phyloP scores from a whole-genome alignment of 2,329 filamentous ascomycete species.

The Phialophora verrucosa region DNA sequence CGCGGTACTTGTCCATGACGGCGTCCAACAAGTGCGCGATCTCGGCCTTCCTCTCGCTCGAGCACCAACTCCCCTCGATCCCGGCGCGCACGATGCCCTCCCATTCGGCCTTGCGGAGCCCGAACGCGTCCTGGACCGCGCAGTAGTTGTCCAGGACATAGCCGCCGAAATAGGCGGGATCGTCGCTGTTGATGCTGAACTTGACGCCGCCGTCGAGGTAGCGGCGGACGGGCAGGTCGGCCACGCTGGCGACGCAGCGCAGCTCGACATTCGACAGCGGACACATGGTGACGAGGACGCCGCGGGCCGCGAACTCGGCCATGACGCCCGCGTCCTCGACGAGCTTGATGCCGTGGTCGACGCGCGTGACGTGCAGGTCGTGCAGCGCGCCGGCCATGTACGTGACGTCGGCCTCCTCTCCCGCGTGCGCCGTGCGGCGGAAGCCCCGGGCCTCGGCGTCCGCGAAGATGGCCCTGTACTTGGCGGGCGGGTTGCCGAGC shows the following conservation, averaged over 20 bases:
- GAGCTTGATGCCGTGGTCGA: slow-evolving; percentile 76
- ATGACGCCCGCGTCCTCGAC: slow-evolving; percentile 66
- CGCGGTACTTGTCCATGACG: slow-evolving; percentile 19
- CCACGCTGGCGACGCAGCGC: slow-evolving; percentile 59
- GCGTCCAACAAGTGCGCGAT: slow-evolving; percentile 8
- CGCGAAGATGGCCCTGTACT: slow-evolving; percentile 67
- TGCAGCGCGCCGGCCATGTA: slow-evolving; percentile 71
- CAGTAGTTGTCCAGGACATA: slow-evolving; percentile 78
- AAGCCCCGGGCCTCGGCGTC: slow-evolving; percentile 61
- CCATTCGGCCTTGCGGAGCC: slow-evolving; percentile 70
- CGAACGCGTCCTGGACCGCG: slow-evolving; percentile 74
- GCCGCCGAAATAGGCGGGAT: slow-evolving; percentile 76
- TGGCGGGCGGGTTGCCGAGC: slow-evolving; percentile 60
- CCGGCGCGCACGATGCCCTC: slow-evolving; percentile 64
- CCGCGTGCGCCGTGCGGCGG: slow-evolving; percentile 73
- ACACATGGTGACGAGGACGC: slow-evolving; percentile 71
- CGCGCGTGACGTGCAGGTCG: slow-evolving; percentile 65
- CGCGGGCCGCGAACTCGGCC: slow-evolving; percentile 60
- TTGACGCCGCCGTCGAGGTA: slow-evolving; percentile 68
- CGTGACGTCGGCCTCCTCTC: slow-evolving; percentile 72
- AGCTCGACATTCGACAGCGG: slow-evolving; percentile 74
- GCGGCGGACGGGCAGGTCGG: slow-evolving; percentile 64
- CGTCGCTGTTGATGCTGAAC: slow-evolving; percentile 76
- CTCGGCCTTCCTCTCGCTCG: slow-evolving; percentile 62
- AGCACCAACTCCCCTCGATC: slow-evolving; percentile 74